Base-by-base conservation (phyloP, 1,284 basidiomycete species). In the Cerioporus squamosus region DNA sequence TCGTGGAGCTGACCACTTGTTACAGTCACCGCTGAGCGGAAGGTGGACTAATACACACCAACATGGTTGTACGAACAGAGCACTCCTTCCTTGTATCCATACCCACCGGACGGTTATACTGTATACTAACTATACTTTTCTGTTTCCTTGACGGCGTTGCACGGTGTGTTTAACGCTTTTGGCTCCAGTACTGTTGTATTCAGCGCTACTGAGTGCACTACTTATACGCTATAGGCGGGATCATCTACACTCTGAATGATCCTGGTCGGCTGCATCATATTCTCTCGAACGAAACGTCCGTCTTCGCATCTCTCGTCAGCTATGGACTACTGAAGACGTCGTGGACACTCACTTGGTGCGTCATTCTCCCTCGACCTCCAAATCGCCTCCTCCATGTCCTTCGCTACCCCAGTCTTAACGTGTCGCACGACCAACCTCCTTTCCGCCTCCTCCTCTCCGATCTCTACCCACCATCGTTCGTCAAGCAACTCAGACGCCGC, bases 351-450 rank as follows among this genome's bases (percentile, higher is more conserved):
- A 93, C 91, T 93, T 15, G 91, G 90, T 66, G 84, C 82, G 73
- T 93, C 90, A 63, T 92, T 93, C 59, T 83, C 79, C 66, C 86
- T 81, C 51, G 90, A 88, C 62, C 93, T 82, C 83, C 84, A 84
- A 14, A 79, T 65, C 0, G 91, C 94, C 68, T 91, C 87, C 9
- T 82, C 80, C 65, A 75, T 64, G 64, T 91, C 82, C 62, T 78
- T 81, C 4, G 89, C 84, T 3, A 96, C 85, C 0, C 93, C 92
- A 10, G 85, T 92, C 40, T 77, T 68, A 24, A 96, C 82, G 68
- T 96, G 94, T 15, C 94, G 78, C 59, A 77, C 80, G 2, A 94
- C 81, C 7, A 97, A 72, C 45, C 95, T 80, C 48, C 75, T 69
- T 63, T 81, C 81, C 0, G 91, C 93, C 53, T 85, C 81, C 1